Conservation (phyloP, 2,329 filamentous ascomycete genomes). For the Diaporthe aspalathi region DNA sequence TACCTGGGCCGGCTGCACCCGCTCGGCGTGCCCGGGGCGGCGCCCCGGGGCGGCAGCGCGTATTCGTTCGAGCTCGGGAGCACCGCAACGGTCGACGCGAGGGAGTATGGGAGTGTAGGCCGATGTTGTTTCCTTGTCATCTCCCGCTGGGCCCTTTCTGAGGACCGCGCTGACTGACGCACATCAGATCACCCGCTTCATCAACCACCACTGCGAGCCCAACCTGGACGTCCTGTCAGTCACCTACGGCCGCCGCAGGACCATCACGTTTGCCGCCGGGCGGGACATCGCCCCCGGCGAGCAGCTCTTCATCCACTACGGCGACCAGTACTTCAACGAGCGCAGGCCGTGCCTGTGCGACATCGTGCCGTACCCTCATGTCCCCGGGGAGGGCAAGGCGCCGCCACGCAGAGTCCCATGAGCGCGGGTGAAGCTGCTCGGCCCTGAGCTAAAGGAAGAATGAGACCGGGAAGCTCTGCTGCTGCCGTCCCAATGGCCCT, state of each 20-base stretch:
- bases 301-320: conserved; percentile 27
- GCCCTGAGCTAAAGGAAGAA: background rate
- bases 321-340: background rate
- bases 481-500: too few relatives aligned
- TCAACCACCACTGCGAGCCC: conserved; percentile 22
- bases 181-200: conserved; percentile 22
- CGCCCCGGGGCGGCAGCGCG: background rate
- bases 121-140: background rate
- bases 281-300: conserved; percentile 7
- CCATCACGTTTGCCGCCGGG: background rate
- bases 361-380: background rate
- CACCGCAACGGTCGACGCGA: background rate
- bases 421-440: background rate
- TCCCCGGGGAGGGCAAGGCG: background rate
- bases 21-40: background rate
- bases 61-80: conserved; percentile 6
- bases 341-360: conserved; percentile 11
- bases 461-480: background rate
- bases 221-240: conserved; percentile 13
- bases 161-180: too few relatives aligned
- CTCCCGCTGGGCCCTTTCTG: background rate
- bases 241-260: conserved; percentile 28
- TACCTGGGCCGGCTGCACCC: conserved; percentile 28
- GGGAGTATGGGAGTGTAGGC: conserved; percentile 19
- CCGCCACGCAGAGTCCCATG: background rate